Base-by-base conservation (phyloP, 2,329 filamentous ascomycete species). In the Monilinia fructigena region DNA sequence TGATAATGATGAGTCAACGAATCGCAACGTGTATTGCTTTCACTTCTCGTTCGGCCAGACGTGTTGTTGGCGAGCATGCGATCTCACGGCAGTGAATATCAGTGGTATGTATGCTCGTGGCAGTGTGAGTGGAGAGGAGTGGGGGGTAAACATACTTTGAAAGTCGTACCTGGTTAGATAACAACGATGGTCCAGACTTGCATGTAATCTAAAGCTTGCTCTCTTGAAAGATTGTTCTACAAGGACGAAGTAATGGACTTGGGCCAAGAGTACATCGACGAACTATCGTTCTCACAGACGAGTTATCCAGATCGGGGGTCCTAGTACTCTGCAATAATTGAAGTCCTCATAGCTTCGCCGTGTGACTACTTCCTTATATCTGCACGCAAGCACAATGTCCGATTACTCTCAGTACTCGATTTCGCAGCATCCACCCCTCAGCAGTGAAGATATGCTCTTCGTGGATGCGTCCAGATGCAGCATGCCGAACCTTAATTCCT, bases 401-500 rank as follows among this genome's bases (percentile, higher is more conserved):
- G 86, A 90, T 75, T 91, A 90, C 76, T 81, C 82, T 23, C 75
- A 79, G 56, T 90, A 89, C 76, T 81, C 88, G 1, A 81, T 79
- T 69, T 75, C 82, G 66, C 78, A 77, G 6, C 90, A 94, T 75
- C 80, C 83, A 47, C 94, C 94, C 1, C 87, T 88, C 73, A 96
- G 91, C 70, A 79, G 84, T n/a, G 93, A 16, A 86, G 86, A 10
- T 85, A 95, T 75, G 81, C 85, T 66, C 86, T 97, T 89, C 92
- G 1, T 96, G 85, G 76, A 92, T 96, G 80, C 86, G 94, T 38
- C 94, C 94, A 0, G 83, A 83, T 1, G 80, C 84, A 62, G 83
- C 85, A 73, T 97, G 93, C 76, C 89, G 93, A 62, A 96, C 91
- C 0, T 96, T 95, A 85, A 86, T 69, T 91, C 91, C 2, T 83